phyloP scores from a whole-genome alignment of 2,329 filamentous ascomycete species.

The Phaeosphaeriaceae sp. region DNA sequence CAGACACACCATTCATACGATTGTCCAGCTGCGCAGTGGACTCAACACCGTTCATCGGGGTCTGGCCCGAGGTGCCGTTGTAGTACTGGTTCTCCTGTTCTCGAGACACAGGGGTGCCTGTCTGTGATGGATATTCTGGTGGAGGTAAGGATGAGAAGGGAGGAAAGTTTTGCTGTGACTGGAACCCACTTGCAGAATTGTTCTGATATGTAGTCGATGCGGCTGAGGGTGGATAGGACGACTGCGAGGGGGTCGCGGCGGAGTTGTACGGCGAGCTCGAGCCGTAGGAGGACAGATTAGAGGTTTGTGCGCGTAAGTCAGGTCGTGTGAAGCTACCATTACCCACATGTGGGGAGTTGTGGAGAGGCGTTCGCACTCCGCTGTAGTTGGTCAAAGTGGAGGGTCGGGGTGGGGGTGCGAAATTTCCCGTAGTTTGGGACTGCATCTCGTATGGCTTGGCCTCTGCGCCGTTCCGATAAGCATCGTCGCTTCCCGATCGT shows the following conservation, averaged over 20 bases:
- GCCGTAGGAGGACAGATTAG: constrained; percentile 42
- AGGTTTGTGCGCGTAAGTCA: constrained; percentile 45
- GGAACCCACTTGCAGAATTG: constrained; percentile 55
- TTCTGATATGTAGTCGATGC: constrained; percentile 49
- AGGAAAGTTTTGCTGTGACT: constrained; percentile 66
- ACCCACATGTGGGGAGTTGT: constrained; percentile 46
- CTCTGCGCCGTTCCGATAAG: constrained; percentile 39
- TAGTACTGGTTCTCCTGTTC: constrained; percentile 46
- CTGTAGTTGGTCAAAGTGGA: constrained; percentile 41
- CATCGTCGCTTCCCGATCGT: constrained; percentile 44
- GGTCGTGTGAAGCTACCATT: constrained; percentile 44
- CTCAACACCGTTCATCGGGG: constrained; percentile 48
- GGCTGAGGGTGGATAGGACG: constrained; percentile 55
- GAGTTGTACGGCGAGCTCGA: constrained; percentile 46
- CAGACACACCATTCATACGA: constrained; percentile 45
- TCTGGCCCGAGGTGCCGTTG: constrained; percentile 44
- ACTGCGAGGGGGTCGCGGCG: constrained; percentile 52
- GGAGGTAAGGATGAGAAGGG: constrained; percentile 65
- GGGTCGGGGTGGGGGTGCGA: constrained; percentile 45
- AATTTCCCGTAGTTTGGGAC: constrained; percentile 41
- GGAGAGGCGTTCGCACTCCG: constrained; percentile 37
- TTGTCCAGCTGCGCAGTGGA: constrained; percentile 43
- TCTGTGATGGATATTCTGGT: constrained; percentile 58
- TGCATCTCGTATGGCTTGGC: constrained; percentile 46
- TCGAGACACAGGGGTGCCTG: constrained; percentile 45